These are phyloP conservation scores for Wallemia hederae DNA, from an alignment of 1,284 basidiomycete species.

Conservation along the genomic window DNA sequence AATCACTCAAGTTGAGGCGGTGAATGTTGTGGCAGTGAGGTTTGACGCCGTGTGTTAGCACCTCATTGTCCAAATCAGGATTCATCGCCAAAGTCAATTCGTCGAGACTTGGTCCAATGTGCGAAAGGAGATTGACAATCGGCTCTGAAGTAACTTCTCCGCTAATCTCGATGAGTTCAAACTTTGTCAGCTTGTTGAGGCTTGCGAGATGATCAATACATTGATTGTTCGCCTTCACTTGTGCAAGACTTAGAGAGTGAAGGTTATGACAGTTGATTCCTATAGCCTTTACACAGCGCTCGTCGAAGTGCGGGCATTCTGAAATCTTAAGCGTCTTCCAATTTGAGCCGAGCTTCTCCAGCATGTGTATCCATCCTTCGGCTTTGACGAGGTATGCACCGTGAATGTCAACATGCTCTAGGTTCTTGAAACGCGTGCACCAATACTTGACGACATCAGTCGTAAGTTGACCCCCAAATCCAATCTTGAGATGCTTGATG, in stretches of 20 bases:
- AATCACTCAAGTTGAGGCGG: constrained; percentile 28
- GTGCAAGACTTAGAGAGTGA: constrained; percentile 40
- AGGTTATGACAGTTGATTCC: constrained; percentile 32
- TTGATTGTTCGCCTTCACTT: constrained; percentile 36
- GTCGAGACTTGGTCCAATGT: constrained; percentile 24
- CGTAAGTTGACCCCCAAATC: constrained; percentile 62
- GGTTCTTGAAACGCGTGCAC: constrained; percentile 30
- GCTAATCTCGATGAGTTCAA: constrained; percentile 32
- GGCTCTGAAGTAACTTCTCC: constrained; percentile 26
- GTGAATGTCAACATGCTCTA: constrained; percentile 47
- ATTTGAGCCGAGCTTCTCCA: constrained; percentile 28
- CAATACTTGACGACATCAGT: constrained; percentile 36
- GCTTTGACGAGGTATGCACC: constrained; percentile 64
- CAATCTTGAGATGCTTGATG: constrained; percentile 40
- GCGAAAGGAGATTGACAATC: constrained; percentile 26
- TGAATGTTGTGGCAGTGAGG: constrained; percentile 25
- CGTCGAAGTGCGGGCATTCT: constrained; percentile 52
- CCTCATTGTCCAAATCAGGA: constrained; percentile 24
- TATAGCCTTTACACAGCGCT: constrained; percentile 34
- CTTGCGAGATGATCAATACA: constrained; percentile 28
- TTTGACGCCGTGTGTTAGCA: constrained; percentile 33
- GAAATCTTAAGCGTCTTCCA: constrained; percentile 41
- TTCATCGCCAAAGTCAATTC: constrained; percentile 37
- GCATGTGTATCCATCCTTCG: constrained; percentile 45
- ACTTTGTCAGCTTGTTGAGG: constrained; percentile 22